These are phyloP conservation scores for Lachnellula occidentalis DNA, from an alignment of 2,329 filamentous ascomycete genomes.

Conservation along the genomic window DNA sequence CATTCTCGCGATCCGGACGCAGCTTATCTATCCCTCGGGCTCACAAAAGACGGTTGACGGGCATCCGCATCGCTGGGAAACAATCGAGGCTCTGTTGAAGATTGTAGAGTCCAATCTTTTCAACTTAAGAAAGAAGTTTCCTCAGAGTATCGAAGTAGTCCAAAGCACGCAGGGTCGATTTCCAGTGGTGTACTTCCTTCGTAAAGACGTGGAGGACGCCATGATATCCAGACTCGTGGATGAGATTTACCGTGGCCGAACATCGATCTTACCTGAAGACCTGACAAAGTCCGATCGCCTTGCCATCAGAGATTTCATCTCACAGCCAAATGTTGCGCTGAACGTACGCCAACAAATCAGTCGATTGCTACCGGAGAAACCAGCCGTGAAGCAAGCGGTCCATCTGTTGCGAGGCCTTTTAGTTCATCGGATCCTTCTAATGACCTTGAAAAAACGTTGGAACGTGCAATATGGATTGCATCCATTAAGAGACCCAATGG, in stretches of 20 bases:
- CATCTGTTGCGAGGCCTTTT: slow-evolving; percentile 60
- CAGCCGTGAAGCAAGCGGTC: slow-evolving; percentile 32
- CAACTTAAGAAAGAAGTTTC: slow-evolving; percentile 34
- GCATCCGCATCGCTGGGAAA: slow-evolving; percentile 34
- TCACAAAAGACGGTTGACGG: slow-evolving; percentile 34
- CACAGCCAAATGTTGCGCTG: slow-evolving; percentile 20
- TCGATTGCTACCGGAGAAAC: slow-evolving; percentile 30
- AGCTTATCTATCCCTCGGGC: slow-evolving; percentile 38
- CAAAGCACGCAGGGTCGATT: slow-evolving; percentile 32
- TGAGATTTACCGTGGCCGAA: slow-evolving; percentile 30
- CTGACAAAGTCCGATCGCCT: slow-evolving; percentile 23
- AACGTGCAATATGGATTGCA: slow-evolving; percentile 58
- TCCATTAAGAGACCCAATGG: slow-evolving; percentile 49
- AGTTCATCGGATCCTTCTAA: slow-evolving; percentile 49
- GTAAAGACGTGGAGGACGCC: slow-evolving; percentile 34
- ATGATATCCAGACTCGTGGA: slow-evolving; percentile 30
- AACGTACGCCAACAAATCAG: slow-evolving; percentile 21
- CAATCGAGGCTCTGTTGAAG: slow-evolving; percentile 27
- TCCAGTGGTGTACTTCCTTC: slow-evolving; percentile 44
- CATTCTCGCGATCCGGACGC: slow-evolving; percentile 34
- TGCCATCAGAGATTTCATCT: slow-evolving; percentile 25
- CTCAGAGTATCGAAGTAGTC: slow-evolving; percentile 41
- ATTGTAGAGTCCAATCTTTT: slow-evolving; percentile 30
- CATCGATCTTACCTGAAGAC: slow-evolving; percentile 18
- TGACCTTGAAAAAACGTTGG: slow-evolving; percentile 48